phyloP scores from a whole-genome alignment of 768 basidiomycete genomes.

The Boletus tomentosulus region DNA sequence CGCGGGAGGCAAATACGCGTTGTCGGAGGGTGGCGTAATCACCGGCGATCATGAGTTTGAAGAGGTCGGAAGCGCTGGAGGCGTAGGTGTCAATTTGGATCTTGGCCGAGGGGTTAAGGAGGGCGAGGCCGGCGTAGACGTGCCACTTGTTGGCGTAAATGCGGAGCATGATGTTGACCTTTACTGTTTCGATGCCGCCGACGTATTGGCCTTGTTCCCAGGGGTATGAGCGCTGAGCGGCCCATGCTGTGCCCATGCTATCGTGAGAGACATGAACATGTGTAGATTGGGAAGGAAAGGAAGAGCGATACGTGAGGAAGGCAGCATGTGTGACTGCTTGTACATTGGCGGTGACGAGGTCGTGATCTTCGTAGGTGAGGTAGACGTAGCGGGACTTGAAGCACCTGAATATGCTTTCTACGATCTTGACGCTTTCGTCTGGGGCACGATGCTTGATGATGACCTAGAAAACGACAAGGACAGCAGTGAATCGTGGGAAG shows the following conservation, averaged over 20 bases:
- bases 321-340: slow-evolving; percentile 98
- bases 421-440: slow-evolving; percentile 64
- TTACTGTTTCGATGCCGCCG: slow-evolving; percentile 95
- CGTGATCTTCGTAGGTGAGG: slow-evolving; percentile 94
- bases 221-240: slow-evolving; percentile 69
- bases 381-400: slow-evolving; percentile 86
- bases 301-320: slow-evolving; percentile 74
- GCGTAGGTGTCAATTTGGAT: slow-evolving; percentile 91
- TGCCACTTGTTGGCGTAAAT: slow-evolving; percentile 99
- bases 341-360: slow-evolving; percentile 94
- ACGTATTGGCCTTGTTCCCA: slow-evolving; percentile 97
- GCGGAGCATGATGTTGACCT: slow-evolving; percentile 90
- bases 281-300: neutral
- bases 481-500: neutral
- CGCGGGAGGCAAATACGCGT: slow-evolving; percentile 70
- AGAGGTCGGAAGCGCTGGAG: slow-evolving; percentile 78
- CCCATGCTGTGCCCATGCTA: slow-evolving; percentile 99
- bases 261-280: slow-evolving; percentile 5
- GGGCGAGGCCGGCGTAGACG: slow-evolving; percentile 97
- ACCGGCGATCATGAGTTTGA: slow-evolving; percentile 86
- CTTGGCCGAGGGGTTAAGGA: slow-evolving; percentile 88
- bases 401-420: slow-evolving; percentile 77
- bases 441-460: slow-evolving; percentile 84
- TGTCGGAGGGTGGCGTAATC: slow-evolving; percentile 53
- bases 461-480: slow-evolving; percentile 46